phyloP scores from a whole-genome alignment of 208 protist genomes.

The Herpetomonas tarakana region DNA sequence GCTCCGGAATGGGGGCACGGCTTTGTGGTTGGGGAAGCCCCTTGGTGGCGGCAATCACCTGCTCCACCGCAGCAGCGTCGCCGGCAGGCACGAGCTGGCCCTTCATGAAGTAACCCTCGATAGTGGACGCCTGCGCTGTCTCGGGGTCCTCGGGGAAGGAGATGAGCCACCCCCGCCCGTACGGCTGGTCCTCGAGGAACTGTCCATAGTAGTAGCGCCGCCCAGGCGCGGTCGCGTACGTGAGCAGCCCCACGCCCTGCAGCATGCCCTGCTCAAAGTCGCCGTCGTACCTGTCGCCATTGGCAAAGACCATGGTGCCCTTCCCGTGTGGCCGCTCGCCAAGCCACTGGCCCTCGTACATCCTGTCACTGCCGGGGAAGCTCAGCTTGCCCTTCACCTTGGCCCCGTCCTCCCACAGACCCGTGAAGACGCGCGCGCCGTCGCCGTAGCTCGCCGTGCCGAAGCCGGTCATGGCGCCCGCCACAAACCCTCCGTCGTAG shows the following conservation, averaged over 20 bases:
- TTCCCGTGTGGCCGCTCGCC: slow-evolving; percentile 43
- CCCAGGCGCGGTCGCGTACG: slow-evolving; percentile 21
- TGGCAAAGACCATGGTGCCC: slow-evolving; percentile 50
- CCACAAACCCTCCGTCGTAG: slow-evolving; percentile 60
- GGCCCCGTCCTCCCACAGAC: slow-evolving; percentile 28
- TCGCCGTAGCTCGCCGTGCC: slow-evolving; percentile 32
- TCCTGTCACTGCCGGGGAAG: slow-evolving; percentile 30
- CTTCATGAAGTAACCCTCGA: slow-evolving; percentile 33
- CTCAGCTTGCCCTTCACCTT: slow-evolving; percentile 36
- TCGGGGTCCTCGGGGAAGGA: background rate
- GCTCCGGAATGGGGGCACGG: background rate
- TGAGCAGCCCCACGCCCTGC: slow-evolving; percentile 37
- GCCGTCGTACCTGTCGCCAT: slow-evolving; percentile 58
- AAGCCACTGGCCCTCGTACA: slow-evolving; percentile 49
- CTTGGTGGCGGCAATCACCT: slow-evolving; percentile 17
- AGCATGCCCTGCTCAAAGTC: slow-evolving; percentile 42
- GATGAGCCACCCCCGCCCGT: slow-evolving; percentile 31
- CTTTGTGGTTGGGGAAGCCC: slow-evolving; percentile 10
- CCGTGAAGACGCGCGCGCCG: slow-evolving; percentile 26
- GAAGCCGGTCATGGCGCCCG: slow-evolving; percentile 35
- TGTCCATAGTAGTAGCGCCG: slow-evolving; percentile 51
- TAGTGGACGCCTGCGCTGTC: slow-evolving; percentile 1
- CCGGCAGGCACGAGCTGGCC: slow-evolving; percentile 22
- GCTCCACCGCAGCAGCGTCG: slow-evolving; percentile 15
- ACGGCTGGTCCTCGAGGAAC: slow-evolving; percentile 53